A percentile compares a stretch with the other conserved stretches of the same genome.
Evolutionary conservation across 176 grass and related monocot species (phyloP).

Genomic region (Puya raimondii): DNA sequence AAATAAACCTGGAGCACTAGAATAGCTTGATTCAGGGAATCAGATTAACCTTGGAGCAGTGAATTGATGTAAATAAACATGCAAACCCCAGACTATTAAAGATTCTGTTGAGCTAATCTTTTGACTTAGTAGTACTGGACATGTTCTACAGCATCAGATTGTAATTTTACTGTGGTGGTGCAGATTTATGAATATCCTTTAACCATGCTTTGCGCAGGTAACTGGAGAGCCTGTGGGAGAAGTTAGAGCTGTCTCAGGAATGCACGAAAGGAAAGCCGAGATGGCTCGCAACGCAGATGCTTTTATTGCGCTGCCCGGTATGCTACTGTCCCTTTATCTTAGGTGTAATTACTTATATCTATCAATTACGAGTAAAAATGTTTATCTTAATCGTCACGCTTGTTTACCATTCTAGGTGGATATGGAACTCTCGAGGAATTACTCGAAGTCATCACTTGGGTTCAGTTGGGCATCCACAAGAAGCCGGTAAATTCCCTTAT

Average conservation of each 20-base stretch:
- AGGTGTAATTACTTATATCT: background rate
- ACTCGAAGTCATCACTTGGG: slow-evolving; percentile 86
- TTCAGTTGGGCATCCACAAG: slow-evolving; percentile 90
- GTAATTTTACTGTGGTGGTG: too few relatives aligned
- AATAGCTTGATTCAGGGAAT: too few relatives aligned
- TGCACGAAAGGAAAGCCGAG: slow-evolving; percentile 96
- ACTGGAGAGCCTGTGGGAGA: slow-evolving; percentile 77
- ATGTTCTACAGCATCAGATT: too few relatives aligned
- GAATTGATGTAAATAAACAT: too few relatives aligned
- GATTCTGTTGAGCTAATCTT: too few relatives aligned
- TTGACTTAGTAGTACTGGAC: too few relatives aligned
- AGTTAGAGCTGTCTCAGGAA: slow-evolving; percentile 73
- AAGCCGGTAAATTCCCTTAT: slow-evolving; percentile 49
- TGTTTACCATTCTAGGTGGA: slow-evolving; percentile 37
- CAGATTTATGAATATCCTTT: too few relatives aligned
- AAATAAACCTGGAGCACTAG: too few relatives aligned
- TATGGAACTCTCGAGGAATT: slow-evolving; percentile 90
- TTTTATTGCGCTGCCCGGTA: slow-evolving; percentile 95
- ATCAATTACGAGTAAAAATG: background rate
- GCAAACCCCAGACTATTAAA: too few relatives aligned
- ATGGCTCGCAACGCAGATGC: slow-evolving; percentile 85
- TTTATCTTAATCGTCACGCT: background rate
- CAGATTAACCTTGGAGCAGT: too few relatives aligned
- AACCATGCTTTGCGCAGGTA: slow-evolving; percentile 29
- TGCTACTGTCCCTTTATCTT: background rate